These are phyloP conservation scores for Hygrophila difformis DNA, from an alignment of 257 asterid genomes.

Conservation along the genomic window DNA sequence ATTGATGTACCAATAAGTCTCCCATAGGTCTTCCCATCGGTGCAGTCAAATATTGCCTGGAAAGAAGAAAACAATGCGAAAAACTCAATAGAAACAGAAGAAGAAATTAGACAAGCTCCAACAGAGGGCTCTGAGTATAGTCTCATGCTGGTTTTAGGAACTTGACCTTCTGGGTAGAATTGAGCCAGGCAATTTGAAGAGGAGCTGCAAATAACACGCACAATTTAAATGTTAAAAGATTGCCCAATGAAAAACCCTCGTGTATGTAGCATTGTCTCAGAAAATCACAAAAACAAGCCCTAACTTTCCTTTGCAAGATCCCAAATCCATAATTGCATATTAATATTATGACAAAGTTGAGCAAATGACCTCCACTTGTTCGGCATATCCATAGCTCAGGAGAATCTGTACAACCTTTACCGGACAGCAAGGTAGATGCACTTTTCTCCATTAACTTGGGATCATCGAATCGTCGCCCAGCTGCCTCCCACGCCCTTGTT, in stretches of 20 bases:
- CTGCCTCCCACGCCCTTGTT: constrained; percentile 77
- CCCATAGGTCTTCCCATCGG: constrained; percentile 62
- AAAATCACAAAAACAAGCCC: neutral
- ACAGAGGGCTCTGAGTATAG: neutral
- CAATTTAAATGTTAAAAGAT: constrained; percentile 13
- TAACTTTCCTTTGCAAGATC: neutral
- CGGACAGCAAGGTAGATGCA: constrained; percentile 47
- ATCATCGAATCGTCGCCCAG: constrained; percentile 61
- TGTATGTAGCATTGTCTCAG: neutral
- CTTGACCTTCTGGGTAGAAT: constrained; percentile 53
- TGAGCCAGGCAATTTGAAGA: constrained; percentile 55
- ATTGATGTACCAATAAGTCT: constrained; percentile 57
- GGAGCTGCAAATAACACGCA: constrained; percentile 41
- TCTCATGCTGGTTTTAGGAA: constrained; percentile 1
- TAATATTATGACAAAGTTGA: neutral
- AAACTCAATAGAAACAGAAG: neutral
- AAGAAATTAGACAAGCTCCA: constrained; percentile 9
- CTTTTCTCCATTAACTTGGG: constrained; percentile 54
- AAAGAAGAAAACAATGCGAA: constrained; percentile 5
- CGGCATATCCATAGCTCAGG: constrained; percentile 66
- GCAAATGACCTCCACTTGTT: constrained; percentile 63
- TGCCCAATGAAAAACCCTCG: neutral
- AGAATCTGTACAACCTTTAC: constrained; percentile 25
- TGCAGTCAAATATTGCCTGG: constrained; percentile 54
- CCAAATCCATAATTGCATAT: neutral